Evolutionary conservation across 495 filamentous ascomycete genomes (phyloP).

Genomic region (Xylaria flabelliformis): DNA sequence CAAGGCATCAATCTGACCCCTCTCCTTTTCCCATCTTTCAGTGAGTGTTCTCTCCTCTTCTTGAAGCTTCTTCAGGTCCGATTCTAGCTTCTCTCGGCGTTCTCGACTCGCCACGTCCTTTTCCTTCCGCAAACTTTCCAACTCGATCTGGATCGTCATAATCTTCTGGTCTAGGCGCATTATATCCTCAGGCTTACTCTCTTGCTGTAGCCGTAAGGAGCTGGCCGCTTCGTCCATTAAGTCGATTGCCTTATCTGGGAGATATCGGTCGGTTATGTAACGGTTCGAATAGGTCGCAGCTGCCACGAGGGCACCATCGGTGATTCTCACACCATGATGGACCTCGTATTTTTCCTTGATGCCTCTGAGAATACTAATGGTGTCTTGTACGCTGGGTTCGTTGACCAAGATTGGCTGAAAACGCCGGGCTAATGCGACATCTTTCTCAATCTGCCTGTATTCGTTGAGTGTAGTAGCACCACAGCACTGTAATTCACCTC

Average conservation of each 20-base stretch:
- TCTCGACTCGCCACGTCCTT: conserved; percentile 87
- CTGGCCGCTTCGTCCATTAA: conserved; percentile 95
- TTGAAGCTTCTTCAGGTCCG: conserved; percentile 73
- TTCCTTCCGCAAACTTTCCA: conserved; percentile 94
- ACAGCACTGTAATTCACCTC: conserved; percentile 93
- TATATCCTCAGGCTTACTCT: conserved; percentile 94
- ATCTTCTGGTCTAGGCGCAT: conserved; percentile 90
- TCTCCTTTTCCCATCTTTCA: conserved; percentile 88
- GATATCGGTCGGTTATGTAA: conserved; percentile 94
- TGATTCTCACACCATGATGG: conserved; percentile 93
- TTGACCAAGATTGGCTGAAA: conserved; percentile 93
- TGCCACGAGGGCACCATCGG: conserved; percentile 88
- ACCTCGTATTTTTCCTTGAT: conserved; percentile 98
- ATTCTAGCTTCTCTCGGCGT: conserved; percentile 83
- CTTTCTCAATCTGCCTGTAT: conserved; percentile 93
- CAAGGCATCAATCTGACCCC: conserved; percentile 78
- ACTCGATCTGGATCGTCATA: conserved; percentile 95
- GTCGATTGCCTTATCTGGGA: conserved; percentile 97
- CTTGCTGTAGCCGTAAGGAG: conserved; percentile 87
- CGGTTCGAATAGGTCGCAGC: conserved; percentile 92
- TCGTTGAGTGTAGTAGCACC: conserved; percentile 93
- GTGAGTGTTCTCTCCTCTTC: conserved; percentile 71
- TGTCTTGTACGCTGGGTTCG: conserved; percentile 89
- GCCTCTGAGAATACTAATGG: conserved; percentile 92
- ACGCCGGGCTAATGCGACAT: conserved; percentile 87